These are phyloP conservation scores for Lodderomyces jiufengensis DNA, from an alignment of 1,139 yeast genomes.

Conservation along the genomic window DNA sequence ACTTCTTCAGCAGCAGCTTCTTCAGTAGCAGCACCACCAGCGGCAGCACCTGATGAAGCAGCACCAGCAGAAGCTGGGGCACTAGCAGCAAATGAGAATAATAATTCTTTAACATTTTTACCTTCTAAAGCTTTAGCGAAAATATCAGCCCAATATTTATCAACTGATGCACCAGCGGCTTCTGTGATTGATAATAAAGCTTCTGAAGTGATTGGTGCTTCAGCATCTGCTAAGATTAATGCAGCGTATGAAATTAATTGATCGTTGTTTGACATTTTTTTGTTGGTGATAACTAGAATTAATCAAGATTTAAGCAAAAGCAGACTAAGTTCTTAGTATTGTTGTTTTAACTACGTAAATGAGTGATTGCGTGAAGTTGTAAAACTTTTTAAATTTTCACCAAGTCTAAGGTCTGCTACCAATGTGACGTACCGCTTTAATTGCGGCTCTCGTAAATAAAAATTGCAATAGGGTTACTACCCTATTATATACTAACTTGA, in stretches of 20 bases:
- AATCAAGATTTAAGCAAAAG: too few relatives aligned
- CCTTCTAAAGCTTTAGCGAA: constrained; percentile 97
- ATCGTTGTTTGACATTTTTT: constrained; percentile 48
- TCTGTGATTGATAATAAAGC: constrained; percentile 80
- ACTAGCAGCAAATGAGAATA: constrained; percentile 68
- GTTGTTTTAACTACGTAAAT: too few relatives aligned
- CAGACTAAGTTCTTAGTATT: too few relatives aligned
- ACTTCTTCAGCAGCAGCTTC: constrained; percentile 49
- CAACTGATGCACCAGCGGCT: constrained; percentile 90
- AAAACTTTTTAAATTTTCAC: too few relatives aligned
- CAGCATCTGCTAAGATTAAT: constrained; percentile 96
- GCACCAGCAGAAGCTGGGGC: constrained; percentile 44
- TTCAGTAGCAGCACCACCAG: constrained; percentile 42
- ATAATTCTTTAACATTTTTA: constrained; percentile 88
- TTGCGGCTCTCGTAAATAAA: too few relatives aligned
- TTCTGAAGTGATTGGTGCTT: constrained; percentile 90
- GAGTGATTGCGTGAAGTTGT: too few relatives aligned
- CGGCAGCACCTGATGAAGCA: constrained; percentile 63
- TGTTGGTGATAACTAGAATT: background rate
- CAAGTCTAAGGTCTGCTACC: too few relatives aligned
- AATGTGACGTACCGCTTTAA: too few relatives aligned
- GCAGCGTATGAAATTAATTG: constrained; percentile 85
- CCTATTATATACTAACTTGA: too few relatives aligned
- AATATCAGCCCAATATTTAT: constrained; percentile 88
- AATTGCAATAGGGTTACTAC: too few relatives aligned